phyloP scores from a whole-genome alignment of 148 eudicot genomes.

The Silene latifolia region DNA sequence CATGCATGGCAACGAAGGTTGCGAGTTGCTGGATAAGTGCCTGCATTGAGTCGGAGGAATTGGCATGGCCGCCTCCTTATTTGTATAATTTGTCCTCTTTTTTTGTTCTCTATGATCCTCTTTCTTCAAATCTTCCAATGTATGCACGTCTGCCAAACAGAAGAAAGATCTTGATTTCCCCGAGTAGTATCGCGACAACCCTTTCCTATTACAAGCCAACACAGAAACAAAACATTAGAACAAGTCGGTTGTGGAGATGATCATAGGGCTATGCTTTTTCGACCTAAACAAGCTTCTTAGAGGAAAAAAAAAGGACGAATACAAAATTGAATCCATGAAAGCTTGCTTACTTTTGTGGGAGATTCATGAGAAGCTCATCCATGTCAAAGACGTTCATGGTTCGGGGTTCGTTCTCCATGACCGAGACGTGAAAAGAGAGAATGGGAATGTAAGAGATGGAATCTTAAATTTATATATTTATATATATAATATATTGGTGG shows the following conservation, averaged over 20 bases:
- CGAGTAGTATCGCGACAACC: conserved; percentile 32
- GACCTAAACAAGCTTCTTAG: too few species aligned
- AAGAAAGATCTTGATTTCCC: conserved; percentile 33
- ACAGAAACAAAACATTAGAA: background rate
- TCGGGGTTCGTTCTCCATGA: conserved; percentile 23
- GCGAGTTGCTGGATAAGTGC: conserved; percentile 20
- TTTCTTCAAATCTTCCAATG: conserved; percentile 34
- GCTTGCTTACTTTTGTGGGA: conserved; percentile 31
- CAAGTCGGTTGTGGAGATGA: too few species aligned
- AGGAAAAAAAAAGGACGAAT: background rate
- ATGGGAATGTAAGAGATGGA: background rate
- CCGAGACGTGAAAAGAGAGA: background rate
- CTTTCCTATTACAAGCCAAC: conserved; percentile 24
- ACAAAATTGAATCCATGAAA: background rate
- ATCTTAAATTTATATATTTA: conserved; percentile 13
- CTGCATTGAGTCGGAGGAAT: conserved; percentile 27
- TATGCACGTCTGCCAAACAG: conserved; percentile 31
- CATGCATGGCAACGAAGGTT: conserved; percentile 24
- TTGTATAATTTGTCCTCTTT: conserved; percentile 23
- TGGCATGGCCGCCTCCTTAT: conserved; percentile 10
- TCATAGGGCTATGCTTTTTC: too few species aligned
- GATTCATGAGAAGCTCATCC: conserved; percentile 25
- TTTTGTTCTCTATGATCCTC: conserved; percentile 24
- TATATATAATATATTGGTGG: too few species aligned
- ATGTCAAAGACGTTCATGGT: conserved; percentile 23